Percentiles rank a stretch among this genome's conserved stretches.
Evolutionary conservation across 2,329 filamentous ascomycete species (phyloP).

Genomic region (Fusarium sp.): DNA sequence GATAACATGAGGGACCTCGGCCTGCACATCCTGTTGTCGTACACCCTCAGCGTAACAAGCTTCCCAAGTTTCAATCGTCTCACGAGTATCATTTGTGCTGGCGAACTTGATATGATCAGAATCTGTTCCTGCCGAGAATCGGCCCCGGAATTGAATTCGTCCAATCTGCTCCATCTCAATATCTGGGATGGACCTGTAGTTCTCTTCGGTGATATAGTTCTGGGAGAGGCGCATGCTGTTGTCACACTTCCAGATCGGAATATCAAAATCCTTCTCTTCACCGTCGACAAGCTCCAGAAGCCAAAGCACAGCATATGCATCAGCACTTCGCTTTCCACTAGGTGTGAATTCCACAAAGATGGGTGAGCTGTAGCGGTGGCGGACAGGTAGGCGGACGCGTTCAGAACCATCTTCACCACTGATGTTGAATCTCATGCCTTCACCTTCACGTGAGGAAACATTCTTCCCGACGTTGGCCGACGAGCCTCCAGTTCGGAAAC

Average conservation of each 20-base stretch:
- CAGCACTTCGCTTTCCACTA: slow-evolving; percentile 72
- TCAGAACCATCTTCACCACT: slow-evolving; percentile 51
- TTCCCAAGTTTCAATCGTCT: slow-evolving; percentile 96
- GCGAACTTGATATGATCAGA: slow-evolving; percentile 85
- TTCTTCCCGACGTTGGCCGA: slow-evolving; percentile 73
- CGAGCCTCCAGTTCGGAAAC: slow-evolving; percentile 84
- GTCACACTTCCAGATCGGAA: slow-evolving; percentile 90
- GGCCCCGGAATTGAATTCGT: slow-evolving; percentile 78
- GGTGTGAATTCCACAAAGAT: slow-evolving; percentile 87
- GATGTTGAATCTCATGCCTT: slow-evolving; percentile 61
- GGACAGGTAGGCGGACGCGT: slow-evolving; percentile 81
- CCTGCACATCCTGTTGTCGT: slow-evolving; percentile 72
- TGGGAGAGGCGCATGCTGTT: slow-evolving; percentile 81
- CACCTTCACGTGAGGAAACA: slow-evolving; percentile 68
- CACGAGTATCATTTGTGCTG: slow-evolving; percentile 84
- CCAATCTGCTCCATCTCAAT: slow-evolving; percentile 83
- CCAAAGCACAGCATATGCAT: slow-evolving; percentile 85
- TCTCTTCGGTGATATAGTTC: slow-evolving; percentile 88
- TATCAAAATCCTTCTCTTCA: slow-evolving; percentile 77
- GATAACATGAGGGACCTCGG: slow-evolving; percentile 76
- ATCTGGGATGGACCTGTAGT: slow-evolving; percentile 74
- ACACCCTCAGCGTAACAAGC: slow-evolving; percentile 90
- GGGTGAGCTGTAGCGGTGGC: slow-evolving; percentile 88
- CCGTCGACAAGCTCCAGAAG: slow-evolving; percentile 85
- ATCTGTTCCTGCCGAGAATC: slow-evolving; percentile 91